Evolutionary conservation across 2,329 filamentous ascomycete genomes (phyloP).

Genomic region (Microdochium bolleyi): DNA sequence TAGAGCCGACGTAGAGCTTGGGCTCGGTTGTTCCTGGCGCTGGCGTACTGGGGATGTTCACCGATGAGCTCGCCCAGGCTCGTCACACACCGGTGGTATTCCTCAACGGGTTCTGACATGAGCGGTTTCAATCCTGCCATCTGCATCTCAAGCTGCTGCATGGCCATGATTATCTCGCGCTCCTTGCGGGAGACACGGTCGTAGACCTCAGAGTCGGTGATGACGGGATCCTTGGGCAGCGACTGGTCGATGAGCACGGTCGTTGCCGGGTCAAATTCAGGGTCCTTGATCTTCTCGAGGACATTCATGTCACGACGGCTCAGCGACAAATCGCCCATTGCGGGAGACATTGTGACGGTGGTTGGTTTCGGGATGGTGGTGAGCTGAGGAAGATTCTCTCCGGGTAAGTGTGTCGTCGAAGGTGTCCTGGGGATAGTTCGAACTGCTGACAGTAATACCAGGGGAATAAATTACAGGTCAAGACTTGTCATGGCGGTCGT

Average conservation of each 20-base stretch:
- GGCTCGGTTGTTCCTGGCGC: slow-evolving; percentile 66
- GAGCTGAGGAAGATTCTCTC: not conserved
- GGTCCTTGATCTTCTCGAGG: slow-evolving; percentile 60
- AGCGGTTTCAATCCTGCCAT: slow-evolving; percentile 32
- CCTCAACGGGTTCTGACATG: slow-evolving; percentile 29
- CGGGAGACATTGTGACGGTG: slow-evolving; percentile 4
- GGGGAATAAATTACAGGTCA: not conserved
- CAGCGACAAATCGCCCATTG: slow-evolving; percentile 41
- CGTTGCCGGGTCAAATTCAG: slow-evolving; percentile 50
- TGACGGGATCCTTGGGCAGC: slow-evolving; percentile 48
- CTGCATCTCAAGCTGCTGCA: slow-evolving; percentile 48
- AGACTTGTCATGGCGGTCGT: not conserved
- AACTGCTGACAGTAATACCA: not conserved
- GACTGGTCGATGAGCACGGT: slow-evolving; percentile 45
- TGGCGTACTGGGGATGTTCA: slow-evolving; percentile 58
- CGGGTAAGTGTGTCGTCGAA: too few relatives aligned
- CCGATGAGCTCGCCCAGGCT: slow-evolving; percentile 48
- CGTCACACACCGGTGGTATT: slow-evolving; percentile 38
- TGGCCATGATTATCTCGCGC: slow-evolving; percentile 41
- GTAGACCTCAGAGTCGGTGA: slow-evolving; percentile 43
- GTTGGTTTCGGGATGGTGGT: not conserved
- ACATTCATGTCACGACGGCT: slow-evolving; percentile 53
- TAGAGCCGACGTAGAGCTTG: slow-evolving; percentile 57
- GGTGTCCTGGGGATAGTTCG: too few relatives aligned
- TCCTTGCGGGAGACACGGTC: slow-evolving; percentile 41